phyloP scores from a whole-genome alignment of 345 rosid genomes.

The Eutrema heterophyllum region DNA sequence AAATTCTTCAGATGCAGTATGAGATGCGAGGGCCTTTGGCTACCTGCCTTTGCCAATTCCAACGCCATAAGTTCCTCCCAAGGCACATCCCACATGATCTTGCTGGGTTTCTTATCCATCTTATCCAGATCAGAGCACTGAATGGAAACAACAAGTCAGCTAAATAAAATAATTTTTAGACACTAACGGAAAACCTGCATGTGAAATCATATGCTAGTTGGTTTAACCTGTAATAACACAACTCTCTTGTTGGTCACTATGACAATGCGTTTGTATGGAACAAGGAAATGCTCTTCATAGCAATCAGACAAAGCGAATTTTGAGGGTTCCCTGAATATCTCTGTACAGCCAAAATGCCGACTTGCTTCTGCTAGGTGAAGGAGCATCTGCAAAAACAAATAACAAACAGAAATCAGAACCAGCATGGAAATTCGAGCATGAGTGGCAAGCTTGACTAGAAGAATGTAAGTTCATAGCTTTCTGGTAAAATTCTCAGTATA shows the following conservation, averaged over 20 bases:
- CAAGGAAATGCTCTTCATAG: constrained; percentile 78
- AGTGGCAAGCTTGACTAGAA: neutral
- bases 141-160: constrained; percentile 24
- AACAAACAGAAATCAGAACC: neutral
- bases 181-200: neutral
- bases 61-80: constrained; percentile 95
- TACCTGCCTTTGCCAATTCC: constrained; percentile 92
- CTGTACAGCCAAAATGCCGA: constrained; percentile 82
- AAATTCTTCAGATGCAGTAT: constrained; percentile 84
- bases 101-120: constrained; percentile 88
- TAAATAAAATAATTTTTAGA: neutral
- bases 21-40: constrained; percentile 70
- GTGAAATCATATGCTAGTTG: constrained; percentile 1
- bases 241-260: constrained; percentile 78
- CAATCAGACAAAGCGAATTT: constrained; percentile 85
- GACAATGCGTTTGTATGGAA: constrained; percentile 74
- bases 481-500: neutral
- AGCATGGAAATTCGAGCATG: constrained; percentile 3
- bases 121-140: constrained; percentile 72
- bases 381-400: constrained; percentile 61
- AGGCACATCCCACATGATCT: constrained; percentile 95
- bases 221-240: constrained; percentile 78
- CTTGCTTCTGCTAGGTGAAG: constrained; percentile 92
- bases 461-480: neutral
- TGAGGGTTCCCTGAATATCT: constrained; percentile 92